Evolutionary conservation across 1,284 basidiomycete genomes (phyloP).

Genomic region (Cystobasidium slooffiae): DNA sequence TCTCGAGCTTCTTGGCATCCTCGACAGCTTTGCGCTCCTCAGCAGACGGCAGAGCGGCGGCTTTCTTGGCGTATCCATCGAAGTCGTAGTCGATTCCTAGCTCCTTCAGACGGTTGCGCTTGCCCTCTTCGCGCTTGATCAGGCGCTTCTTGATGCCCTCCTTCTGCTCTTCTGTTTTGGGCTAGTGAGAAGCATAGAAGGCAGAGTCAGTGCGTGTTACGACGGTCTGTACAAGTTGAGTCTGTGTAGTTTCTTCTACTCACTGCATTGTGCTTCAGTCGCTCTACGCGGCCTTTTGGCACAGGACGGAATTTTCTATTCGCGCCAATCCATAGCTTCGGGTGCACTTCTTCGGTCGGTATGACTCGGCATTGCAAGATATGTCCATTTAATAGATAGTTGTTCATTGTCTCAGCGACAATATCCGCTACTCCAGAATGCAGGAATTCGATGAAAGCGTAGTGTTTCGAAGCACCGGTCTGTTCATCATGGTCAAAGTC

Average conservation of each 20-base stretch:
- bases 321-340: slow-evolving; percentile 94
- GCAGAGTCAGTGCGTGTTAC: neutral
- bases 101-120: slow-evolving; percentile 77
- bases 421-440: slow-evolving; percentile 88
- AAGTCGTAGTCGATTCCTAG: slow-evolving; percentile 90
- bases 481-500: slow-evolving; percentile 55
- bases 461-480: slow-evolving; percentile 96
- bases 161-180: slow-evolving; percentile 74
- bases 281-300: slow-evolving; percentile 69
- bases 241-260: slow-evolving; percentile 44
- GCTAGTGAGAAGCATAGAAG: slow-evolving; percentile 60
- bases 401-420: slow-evolving; percentile 98
- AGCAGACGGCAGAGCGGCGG: slow-evolving; percentile 20
- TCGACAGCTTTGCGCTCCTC: slow-evolving; percentile 36
- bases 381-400: slow-evolving; percentile 93
- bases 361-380: slow-evolving; percentile 86
- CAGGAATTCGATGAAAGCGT: slow-evolving; percentile 94
- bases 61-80: slow-evolving; percentile 60
- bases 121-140: slow-evolving; percentile 74
- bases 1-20: slow-evolving; percentile 42
- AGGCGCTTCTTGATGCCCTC: slow-evolving; percentile 70
- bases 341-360: slow-evolving; percentile 84
- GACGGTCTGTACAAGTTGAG: neutral
- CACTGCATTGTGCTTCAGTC: slow-evolving; percentile 81
- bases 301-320: slow-evolving; percentile 85